Conservation (phyloP, 2,329 filamentous ascomycete species). For the Arachnopeziza araneosa region DNA sequence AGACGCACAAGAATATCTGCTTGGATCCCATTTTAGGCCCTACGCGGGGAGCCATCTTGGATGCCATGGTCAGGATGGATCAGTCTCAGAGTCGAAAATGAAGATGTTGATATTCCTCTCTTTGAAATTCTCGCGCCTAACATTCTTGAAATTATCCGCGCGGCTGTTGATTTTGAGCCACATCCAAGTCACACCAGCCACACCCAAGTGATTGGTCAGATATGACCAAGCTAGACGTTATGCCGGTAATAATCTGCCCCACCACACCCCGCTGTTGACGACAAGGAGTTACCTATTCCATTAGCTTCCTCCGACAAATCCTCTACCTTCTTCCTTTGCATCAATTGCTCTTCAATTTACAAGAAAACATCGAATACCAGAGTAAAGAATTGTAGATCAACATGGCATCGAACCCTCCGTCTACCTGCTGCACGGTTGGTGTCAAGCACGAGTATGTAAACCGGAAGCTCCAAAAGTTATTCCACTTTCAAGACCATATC, state of each 20-base stretch:
- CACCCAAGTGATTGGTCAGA: too few species aligned
- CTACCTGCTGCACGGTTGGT: constrained; percentile 30
- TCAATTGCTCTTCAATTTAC: neutral
- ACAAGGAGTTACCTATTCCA: too few species aligned
- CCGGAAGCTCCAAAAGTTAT: neutral
- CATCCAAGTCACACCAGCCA: neutral
- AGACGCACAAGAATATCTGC: constrained; percentile 49
- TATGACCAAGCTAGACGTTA: too few species aligned
- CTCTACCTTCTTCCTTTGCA: neutral
- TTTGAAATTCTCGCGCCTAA: neutral
- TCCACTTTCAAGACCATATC: neutral
- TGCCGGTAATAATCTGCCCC: too few species aligned
- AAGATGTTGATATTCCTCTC: neutral
- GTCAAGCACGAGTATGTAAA: constrained; percentile 30
- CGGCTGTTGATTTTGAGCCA: neutral
- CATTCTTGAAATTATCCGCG: neutral
- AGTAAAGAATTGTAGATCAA: neutral
- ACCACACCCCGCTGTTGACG: too few species aligned
- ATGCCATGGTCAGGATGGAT: constrained; percentile 13
- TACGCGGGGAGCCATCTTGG: constrained; percentile 6
- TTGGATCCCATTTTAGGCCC: constrained; percentile 43
- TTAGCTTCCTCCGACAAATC: neutral
- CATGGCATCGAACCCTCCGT: constrained; percentile 31
- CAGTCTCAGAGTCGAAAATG: too few species aligned
- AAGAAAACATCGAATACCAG: neutral